Conservation (phyloP, 2,329 filamentous ascomycete species). For the Trichoderma koningiopsis region DNA sequence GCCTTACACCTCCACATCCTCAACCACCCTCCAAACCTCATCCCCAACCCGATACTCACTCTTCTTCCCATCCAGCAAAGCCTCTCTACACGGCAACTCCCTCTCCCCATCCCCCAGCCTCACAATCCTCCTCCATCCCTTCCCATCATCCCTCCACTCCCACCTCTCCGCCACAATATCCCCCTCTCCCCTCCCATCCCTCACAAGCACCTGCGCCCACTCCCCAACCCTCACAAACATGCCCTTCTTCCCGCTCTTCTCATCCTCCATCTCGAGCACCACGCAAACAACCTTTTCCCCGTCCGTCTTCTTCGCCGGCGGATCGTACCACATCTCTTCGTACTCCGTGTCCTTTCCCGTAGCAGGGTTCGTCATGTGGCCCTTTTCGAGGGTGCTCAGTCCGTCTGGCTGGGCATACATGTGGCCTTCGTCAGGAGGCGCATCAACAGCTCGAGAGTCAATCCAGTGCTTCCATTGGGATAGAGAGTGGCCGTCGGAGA, state of each 20-base stretch:
- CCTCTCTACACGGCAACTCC: conserved; percentile 40
- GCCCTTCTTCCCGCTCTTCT: conserved; percentile 44
- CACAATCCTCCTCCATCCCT: conserved; percentile 42
- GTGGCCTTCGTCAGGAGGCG: conserved; percentile 56
- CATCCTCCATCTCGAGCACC: conserved; percentile 47
- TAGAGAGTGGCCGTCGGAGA: conserved; percentile 37
- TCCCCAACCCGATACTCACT: conserved; percentile 1
- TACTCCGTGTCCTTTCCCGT: conserved; percentile 57
- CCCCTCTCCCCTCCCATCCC: conserved; percentile 39
- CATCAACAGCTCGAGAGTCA: conserved; percentile 51
- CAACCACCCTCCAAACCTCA: conserved; percentile 28
- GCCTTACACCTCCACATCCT: conserved; percentile 10
- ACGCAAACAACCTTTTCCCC: conserved; percentile 32
- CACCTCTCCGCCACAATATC: conserved; percentile 56
- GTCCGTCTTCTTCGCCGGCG: conserved; percentile 35
- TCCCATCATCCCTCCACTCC: conserved; percentile 43
- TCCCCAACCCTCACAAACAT: conserved; percentile 56
- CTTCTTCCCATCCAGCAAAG: conserved; percentile 18
- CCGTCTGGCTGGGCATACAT: conserved; percentile 51
- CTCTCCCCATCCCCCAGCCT: conserved; percentile 40
- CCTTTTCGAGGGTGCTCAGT: conserved; percentile 55
- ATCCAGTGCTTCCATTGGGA: conserved; percentile 62
- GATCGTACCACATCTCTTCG: conserved; percentile 67
- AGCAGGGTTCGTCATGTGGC: conserved; percentile 60
- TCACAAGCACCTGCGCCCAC: conserved; percentile 58